These are phyloP conservation scores for Boletellus emodensis DNA, from an alignment of 768 basidiomycete species.

Conservation along the genomic window DNA sequence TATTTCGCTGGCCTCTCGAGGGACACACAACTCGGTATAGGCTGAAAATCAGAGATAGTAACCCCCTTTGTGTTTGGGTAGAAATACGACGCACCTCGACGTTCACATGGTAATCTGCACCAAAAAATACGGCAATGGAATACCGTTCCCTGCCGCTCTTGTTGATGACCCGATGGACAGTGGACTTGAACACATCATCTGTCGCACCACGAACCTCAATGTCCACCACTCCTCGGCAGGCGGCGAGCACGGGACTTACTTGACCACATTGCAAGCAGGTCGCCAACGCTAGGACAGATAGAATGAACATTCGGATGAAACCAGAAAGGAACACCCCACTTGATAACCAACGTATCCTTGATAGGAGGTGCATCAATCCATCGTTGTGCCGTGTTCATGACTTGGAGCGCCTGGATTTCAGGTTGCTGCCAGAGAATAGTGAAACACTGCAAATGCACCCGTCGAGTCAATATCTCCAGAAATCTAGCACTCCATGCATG, in stretches of 20 bases:
- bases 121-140: slow-evolving; percentile 89
- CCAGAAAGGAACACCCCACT: slow-evolving; percentile 42
- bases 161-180: slow-evolving; percentile 83
- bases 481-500: neutral
- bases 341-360: slow-evolving; percentile 79
- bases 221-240: neutral
- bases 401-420: slow-evolving; percentile 71
- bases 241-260: slow-evolving; percentile 44
- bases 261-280: slow-evolving; percentile 87
- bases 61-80: neutral
- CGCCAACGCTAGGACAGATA: slow-evolving; percentile 58
- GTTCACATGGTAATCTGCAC: slow-evolving; percentile 79
- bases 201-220: neutral
- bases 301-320: slow-evolving; percentile 22
- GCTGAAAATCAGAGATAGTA: slow-evolving; percentile 13
- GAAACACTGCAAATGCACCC: slow-evolving; percentile 54
- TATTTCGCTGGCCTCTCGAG: slow-evolving; percentile 60
- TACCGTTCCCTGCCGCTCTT: slow-evolving; percentile 66
- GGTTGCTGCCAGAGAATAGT: slow-evolving; percentile 85
- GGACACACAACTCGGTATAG: slow-evolving; percentile 49
- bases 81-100: slow-evolving; percentile 53
- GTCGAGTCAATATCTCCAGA: neutral
- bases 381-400: slow-evolving; percentile 66
- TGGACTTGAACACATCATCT: slow-evolving; percentile 92
- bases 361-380: slow-evolving; percentile 85